Conservation (phyloP, 2,329 filamentous ascomycete species). For the Talaromyces piceae region DNA sequence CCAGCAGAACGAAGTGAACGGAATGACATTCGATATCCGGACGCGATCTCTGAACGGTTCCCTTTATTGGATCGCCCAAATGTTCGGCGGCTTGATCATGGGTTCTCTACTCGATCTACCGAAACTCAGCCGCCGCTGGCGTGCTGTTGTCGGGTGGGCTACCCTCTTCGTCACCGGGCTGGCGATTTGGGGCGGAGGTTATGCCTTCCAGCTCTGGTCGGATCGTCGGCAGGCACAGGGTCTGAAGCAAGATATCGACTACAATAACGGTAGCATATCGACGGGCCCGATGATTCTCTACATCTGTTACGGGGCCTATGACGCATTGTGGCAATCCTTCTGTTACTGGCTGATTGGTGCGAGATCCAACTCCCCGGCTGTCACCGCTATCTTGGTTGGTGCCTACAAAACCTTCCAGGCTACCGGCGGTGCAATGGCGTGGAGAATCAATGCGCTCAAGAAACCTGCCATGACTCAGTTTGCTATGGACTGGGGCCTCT, state of each 20-base stretch:
- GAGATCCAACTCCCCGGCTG: constrained; percentile 35
- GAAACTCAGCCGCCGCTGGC: constrained; percentile 36
- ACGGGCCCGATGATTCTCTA: constrained; percentile 61
- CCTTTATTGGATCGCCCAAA: constrained; percentile 48
- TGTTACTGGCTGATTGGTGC: constrained; percentile 54
- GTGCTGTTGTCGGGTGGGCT: constrained; percentile 43
- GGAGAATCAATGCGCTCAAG: constrained; percentile 18
- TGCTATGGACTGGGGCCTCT: constrained; percentile 7
- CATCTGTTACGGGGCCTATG: constrained; percentile 63
- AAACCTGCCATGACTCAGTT: constrained; percentile 3
- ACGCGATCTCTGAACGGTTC: constrained; percentile 46
- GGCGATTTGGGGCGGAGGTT: constrained; percentile 55
- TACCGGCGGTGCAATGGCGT: constrained; percentile 40
- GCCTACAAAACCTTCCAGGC: constrained; percentile 43
- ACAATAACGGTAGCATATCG: constrained; percentile 42
- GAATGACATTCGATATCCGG: constrained; percentile 44
- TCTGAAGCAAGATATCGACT: constrained; percentile 42
- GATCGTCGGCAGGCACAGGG: constrained; percentile 33
- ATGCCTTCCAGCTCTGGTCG: constrained; percentile 56
- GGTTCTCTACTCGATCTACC: constrained; percentile 33
- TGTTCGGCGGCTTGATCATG: constrained; percentile 41
- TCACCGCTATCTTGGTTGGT: constrained; percentile 40
- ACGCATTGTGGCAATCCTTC: constrained; percentile 60
- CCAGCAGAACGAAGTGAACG: constrained; percentile 48
- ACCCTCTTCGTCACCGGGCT: constrained; percentile 45